These are phyloP conservation scores for Zalaria obscura DNA, from an alignment of 2,329 filamentous ascomycete genomes.

Conservation along the genomic window DNA sequence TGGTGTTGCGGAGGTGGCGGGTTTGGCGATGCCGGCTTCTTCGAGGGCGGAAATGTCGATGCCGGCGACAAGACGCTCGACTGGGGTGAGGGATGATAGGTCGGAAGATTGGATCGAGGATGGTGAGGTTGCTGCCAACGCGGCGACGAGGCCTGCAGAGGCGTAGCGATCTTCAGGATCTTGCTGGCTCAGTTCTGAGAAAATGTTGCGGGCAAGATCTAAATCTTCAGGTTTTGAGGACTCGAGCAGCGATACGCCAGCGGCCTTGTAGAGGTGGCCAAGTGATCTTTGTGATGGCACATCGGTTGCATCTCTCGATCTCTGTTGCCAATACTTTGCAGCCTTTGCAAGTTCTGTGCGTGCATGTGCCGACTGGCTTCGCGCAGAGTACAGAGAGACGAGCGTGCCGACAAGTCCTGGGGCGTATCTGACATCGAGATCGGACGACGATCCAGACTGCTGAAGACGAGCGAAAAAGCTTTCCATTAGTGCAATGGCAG, in stretches of 20 bases:
- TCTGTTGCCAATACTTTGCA: conserved; percentile 64
- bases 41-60: conserved; percentile 51
- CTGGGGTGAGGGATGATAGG: conserved; percentile 43
- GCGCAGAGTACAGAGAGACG: conserved; percentile 62
- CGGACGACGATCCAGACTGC: conserved; percentile 38
- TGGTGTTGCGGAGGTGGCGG: conserved; percentile 9
- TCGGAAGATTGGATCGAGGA: conserved; percentile 39
- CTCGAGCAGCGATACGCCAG: conserved; percentile 68
- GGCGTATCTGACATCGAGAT: conserved; percentile 60
- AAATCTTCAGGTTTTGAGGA: conserved; percentile 58
- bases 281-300: conserved; percentile 20
- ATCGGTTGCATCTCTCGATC: conserved; percentile 30
- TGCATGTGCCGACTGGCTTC: conserved; percentile 59
- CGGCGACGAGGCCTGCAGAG: conserved; percentile 73
- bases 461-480: conserved; percentile 61
- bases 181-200: conserved; percentile 53
- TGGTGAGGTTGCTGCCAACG: conserved; percentile 51
- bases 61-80: conserved; percentile 45
- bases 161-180: conserved; percentile 55
- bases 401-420: conserved; percentile 73
- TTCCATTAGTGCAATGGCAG: conserved; percentile 64
- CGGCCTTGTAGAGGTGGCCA: conserved; percentile 61
- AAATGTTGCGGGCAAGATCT: conserved; percentile 60
- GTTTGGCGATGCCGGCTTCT: conserved; percentile 46
- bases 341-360: conserved; percentile 65